Conservation (phyloP, 805 yeast genomes). For the Danielia reshetovae region DNA sequence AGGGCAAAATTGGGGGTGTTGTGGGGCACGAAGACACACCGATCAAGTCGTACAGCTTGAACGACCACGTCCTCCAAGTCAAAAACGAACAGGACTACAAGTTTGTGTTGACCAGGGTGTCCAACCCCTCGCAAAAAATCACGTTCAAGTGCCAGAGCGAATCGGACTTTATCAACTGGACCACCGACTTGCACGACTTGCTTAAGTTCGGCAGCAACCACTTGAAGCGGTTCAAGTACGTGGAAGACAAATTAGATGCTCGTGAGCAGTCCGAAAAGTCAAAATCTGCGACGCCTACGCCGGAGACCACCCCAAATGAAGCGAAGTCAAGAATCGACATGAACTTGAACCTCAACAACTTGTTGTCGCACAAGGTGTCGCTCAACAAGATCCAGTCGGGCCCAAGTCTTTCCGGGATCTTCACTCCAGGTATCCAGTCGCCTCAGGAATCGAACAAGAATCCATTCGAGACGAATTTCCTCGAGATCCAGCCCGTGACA, state of each 20-base stretch:
- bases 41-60: slow-evolving; percentile 38
- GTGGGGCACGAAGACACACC: slow-evolving; percentile 40
- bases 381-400: slow-evolving; percentile 8
- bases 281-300: neutral
- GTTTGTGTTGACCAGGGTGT: slow-evolving; percentile 28
- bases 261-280: slow-evolving; percentile 3
- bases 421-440: slow-evolving; percentile 34
- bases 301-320: slow-evolving; percentile 3
- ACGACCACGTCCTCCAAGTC: slow-evolving; percentile 29
- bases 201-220: slow-evolving; percentile 43
- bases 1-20: slow-evolving; percentile 37
- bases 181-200: slow-evolving; percentile 50
- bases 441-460: slow-evolving; percentile 29
- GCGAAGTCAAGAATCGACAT: slow-evolving; percentile 4
- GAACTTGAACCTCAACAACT: slow-evolving; percentile 13
- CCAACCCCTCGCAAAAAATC: slow-evolving; percentile 26
- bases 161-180: slow-evolving; percentile 50
- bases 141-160: slow-evolving; percentile 44
- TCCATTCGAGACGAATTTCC: slow-evolving; percentile 35
- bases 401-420: slow-evolving; percentile 30
- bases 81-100: slow-evolving; percentile 33
- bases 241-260: slow-evolving; percentile 37
- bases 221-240: slow-evolving; percentile 47
- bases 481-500: slow-evolving; percentile 1
- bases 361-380: slow-evolving; percentile 12